Evolutionary conservation across 2,329 filamentous ascomycete genomes (phyloP), one percentile per base, ranked within the genome.

Genomic region (Gaeumannomyces tritici): DNA sequence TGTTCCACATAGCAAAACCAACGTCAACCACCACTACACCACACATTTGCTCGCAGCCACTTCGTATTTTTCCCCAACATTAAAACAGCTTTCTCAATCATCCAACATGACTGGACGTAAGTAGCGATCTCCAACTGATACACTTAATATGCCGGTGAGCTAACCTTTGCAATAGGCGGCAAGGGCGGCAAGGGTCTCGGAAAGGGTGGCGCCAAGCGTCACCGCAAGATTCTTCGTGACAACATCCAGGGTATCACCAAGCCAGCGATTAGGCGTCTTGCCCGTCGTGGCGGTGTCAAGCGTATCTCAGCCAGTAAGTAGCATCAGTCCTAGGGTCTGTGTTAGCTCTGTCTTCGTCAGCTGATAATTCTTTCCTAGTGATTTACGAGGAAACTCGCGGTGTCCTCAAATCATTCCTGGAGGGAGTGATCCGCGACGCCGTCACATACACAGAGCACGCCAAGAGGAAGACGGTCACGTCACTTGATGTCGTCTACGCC

Each of bases 161-260:
- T 35, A 47, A 47, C 21, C 42, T 21, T 47, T 47, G 5, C 12
- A 21, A 18, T 71, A 95, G 91, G 91, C 78, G 91, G 91, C 78
- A 96, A 96, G 83, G 92, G 92, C 80, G 93, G 93, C 78, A 96
- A 96, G 88, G 93, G 92, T 78, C 91, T 96, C 80, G 93, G 93
- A 79, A 96, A 96, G 88, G 93, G 93, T 70, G 93, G 93, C 79
- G 93, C 93, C 81, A 97, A 97, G 90, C 93, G 93, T 81, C 93
- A 97, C 83, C 89, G 93, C 75, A 97, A 97, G 90, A 97, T 97
- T 84, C 86, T 97, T 79, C 91, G 93, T 81, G 93, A 96, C 89
- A 97, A 96, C 90, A 97, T 97, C 76, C 93, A 97, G 84, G 93
- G 93, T 82, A 97, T 97, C 76, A 97, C 93, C 75, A 97, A 97